Evolutionary conservation across 148 eudicot species (phyloP).

Genomic region (Heliosperma pusillum): DNA sequence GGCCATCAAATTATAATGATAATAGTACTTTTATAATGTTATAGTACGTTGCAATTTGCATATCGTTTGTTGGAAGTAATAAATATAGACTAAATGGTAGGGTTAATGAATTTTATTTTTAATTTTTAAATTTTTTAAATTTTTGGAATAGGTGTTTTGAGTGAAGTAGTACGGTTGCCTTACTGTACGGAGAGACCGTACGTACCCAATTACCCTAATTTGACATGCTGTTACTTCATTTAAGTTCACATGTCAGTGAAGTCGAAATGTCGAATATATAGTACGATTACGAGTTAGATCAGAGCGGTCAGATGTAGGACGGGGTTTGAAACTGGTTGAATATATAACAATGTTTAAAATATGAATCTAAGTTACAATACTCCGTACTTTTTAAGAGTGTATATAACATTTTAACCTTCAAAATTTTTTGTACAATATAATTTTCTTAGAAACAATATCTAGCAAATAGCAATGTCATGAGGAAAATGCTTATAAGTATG

Average conservation of each 20-base stretch:
- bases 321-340: too few species aligned
- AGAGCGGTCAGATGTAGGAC: too few species aligned
- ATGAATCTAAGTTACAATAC: too few species aligned
- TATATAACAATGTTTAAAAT: too few species aligned
- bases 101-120: not conserved
- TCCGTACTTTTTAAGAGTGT: too few species aligned
- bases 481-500: too few species aligned
- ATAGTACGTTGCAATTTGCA: conserved; percentile 4
- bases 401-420: too few species aligned
- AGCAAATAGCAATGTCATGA: too few species aligned
- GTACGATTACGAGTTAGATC: too few species aligned
- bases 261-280: too few species aligned
- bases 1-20: not conserved
- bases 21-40: not conserved
- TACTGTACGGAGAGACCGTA: conserved; percentile 3
- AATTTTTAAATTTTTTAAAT: not conserved
- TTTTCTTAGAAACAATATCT: too few species aligned
- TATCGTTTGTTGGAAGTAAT: not conserved
- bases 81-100: conserved; percentile 8
- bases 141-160: not conserved
- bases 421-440: too few species aligned
- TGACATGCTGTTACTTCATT: not conserved
- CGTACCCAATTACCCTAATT: not conserved
- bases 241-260: not conserved
- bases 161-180: not conserved